Evolutionary conservation across 139 green algal genomes (phyloP).

Genomic region (Tetradesmus lagerheimii): DNA sequence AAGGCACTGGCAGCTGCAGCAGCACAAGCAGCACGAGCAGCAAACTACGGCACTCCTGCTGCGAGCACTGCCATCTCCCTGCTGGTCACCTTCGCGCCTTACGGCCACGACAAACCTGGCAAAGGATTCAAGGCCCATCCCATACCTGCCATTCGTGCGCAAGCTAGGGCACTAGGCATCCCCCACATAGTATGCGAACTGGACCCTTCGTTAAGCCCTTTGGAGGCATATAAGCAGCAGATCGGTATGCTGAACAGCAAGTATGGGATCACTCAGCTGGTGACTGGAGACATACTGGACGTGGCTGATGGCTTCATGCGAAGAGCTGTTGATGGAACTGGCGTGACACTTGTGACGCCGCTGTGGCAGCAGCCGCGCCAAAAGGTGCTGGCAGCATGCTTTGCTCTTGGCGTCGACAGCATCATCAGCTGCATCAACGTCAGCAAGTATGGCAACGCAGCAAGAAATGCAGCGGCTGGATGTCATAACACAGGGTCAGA

Average conservation of each 20-base stretch:
- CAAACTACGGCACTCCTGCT: background rate
- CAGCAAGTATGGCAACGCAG: slow-evolving; percentile 6
- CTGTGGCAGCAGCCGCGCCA: slow-evolving; percentile 23
- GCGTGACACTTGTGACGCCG: slow-evolving; percentile 8
- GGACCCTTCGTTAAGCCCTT: background rate
- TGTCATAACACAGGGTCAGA: no score
- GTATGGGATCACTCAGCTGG: slow-evolving; percentile 18
- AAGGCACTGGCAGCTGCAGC: background rate
- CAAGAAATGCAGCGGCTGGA: background rate
- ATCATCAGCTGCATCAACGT: slow-evolving; percentile 37
- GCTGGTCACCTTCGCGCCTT: slow-evolving; percentile 24
- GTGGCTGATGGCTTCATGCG: slow-evolving; percentile 32
- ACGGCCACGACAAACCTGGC: background rate
- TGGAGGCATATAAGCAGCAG: slow-evolving; percentile 11
- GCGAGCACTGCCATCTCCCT: background rate
- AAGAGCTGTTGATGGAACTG: slow-evolving; percentile 6
- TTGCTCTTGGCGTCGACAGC: background rate
- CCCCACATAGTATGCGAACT: background rate
- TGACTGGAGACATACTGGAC: slow-evolving; percentile 40
- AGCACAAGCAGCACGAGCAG: background rate
- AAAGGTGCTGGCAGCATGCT: background rate
- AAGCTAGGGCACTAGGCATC: background rate
- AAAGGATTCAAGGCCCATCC: slow-evolving; percentile 34
- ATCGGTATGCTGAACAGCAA: background rate
- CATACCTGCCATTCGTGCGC: slow-evolving; percentile 12